Conservation (phyloP, 2,329 filamentous ascomycete genomes). For the Hirsutella minnesotensis region DNA sequence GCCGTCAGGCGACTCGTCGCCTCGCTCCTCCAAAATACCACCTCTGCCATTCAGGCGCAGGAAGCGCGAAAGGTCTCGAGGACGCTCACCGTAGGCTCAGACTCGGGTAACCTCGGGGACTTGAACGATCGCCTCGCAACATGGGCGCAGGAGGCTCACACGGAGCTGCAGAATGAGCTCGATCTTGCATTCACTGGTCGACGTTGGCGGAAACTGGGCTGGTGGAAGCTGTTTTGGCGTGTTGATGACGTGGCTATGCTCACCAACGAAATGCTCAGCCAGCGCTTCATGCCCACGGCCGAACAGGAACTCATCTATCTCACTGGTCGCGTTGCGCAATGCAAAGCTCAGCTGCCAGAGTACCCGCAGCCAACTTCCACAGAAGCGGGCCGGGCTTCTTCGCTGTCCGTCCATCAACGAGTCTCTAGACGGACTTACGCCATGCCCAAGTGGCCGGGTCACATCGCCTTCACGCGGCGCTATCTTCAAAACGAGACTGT, state of each 20-base stretch:
- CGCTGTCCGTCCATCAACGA: conserved; percentile 13
- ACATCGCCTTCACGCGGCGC: conserved; percentile 60
- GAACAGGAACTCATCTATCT: conserved; percentile 78
- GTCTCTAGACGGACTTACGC: conserved; percentile 6
- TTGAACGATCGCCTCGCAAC: conserved; percentile 49
- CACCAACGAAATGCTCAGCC: conserved; percentile 63
- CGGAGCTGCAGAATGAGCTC: conserved; percentile 70
- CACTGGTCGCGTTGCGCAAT: conserved; percentile 58
- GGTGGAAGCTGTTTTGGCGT: conserved; percentile 95
- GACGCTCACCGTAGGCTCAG: conserved; percentile 16
- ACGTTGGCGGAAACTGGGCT: conserved; percentile 69
- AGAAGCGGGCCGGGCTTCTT: conserved; percentile 2
- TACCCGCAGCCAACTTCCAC: conserved; percentile 25
- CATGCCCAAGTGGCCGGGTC: conserved; percentile 53
- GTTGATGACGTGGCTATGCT: conserved; percentile 86
- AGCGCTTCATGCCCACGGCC: conserved; percentile 64
- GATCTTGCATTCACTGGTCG: conserved; percentile 65
- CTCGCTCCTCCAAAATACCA: conserved; percentile 49
- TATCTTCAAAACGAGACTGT: conserved; percentile 56
- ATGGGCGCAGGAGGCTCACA: conserved; percentile 74
- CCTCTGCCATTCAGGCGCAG: conserved; percentile 36
- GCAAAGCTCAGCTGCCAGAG: conserved; percentile 14
- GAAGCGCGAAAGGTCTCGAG: conserved; percentile 26
- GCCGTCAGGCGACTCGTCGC: conserved; percentile 54
- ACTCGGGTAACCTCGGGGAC: conserved; percentile 22